Percentiles rank a stretch among this genome's conserved stretches.
Evolutionary conservation across 1,284 basidiomycete genomes (phyloP).

Genomic region (Irpex lacteus): DNA sequence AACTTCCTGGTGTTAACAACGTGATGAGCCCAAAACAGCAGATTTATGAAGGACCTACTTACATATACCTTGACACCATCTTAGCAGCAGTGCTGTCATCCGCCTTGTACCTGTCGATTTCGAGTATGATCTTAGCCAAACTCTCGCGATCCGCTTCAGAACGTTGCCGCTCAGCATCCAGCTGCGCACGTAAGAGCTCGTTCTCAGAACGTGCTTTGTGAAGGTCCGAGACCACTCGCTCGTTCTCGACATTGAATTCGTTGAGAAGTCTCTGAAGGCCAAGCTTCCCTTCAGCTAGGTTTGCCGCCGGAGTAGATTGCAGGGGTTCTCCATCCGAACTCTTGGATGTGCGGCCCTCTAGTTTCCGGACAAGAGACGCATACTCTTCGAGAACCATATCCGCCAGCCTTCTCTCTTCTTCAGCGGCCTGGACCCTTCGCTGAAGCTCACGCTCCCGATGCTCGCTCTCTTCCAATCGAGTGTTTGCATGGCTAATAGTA

Average conservation of each 20-base stretch:
- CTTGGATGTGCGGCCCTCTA: slow-evolving; percentile 43
- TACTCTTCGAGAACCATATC: slow-evolving; percentile 68
- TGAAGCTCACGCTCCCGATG: slow-evolving; percentile 45
- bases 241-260: slow-evolving; percentile 49
- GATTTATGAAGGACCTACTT: slow-evolving; percentile 5
- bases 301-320: slow-evolving; percentile 33
- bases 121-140: slow-evolving; percentile 45
- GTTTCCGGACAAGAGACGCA: slow-evolving; percentile 61
- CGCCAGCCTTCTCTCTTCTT: slow-evolving; percentile 58
- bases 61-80: slow-evolving; percentile 90
- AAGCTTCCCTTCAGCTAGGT: slow-evolving; percentile 45
- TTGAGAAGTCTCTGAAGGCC: slow-evolving; percentile 47
- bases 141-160: slow-evolving; percentile 41
- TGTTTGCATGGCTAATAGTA: slow-evolving; percentile 45
- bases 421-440: slow-evolving; percentile 39
- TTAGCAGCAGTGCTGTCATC: slow-evolving; percentile 79
- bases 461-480: slow-evolving; percentile 49
- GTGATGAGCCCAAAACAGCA: background rate
- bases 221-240: slow-evolving; percentile 45
- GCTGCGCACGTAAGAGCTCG: slow-evolving; percentile 37
- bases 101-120: slow-evolving; percentile 59
- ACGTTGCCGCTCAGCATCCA: slow-evolving; percentile 45
- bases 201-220: slow-evolving; percentile 43
- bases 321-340: slow-evolving; percentile 14
- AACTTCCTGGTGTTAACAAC: slow-evolving; percentile 60